These are phyloP conservation scores for Pythium brachiatum DNA, from an alignment of 352 stramenopile species.

Conservation along the genomic window DNA sequence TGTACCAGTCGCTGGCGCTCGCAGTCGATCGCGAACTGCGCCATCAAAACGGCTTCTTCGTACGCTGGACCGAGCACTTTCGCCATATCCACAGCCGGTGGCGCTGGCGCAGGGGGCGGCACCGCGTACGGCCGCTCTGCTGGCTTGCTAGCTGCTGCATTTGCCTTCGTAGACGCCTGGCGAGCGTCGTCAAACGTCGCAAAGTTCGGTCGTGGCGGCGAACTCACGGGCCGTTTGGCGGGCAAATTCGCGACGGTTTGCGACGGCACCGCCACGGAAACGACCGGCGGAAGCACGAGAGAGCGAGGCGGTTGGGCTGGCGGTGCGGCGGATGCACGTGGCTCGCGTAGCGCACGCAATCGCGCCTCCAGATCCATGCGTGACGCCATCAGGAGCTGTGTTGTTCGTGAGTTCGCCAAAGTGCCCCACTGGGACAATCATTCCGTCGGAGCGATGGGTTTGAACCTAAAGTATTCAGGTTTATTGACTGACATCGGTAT, in stretches of 20 bases:
- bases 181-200: slow-evolving; percentile 11
- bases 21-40: slow-evolving; percentile 66
- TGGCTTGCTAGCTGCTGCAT: not conserved
- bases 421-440: slow-evolving; percentile 11
- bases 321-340: not conserved
- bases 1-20: slow-evolving; percentile 59
- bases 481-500: not conserved
- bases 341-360: slow-evolving; percentile 47
- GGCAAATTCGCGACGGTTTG: not conserved
- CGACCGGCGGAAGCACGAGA: slow-evolving; percentile 1
- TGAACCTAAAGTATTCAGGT: slow-evolving; percentile 8
- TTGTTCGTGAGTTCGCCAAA: not conserved
- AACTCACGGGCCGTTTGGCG: slow-evolving; percentile 4
- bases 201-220: slow-evolving; percentile 21
- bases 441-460: slow-evolving; percentile 13
- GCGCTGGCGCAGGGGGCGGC: slow-evolving; percentile 4
- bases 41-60: slow-evolving; percentile 52
- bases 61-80: slow-evolving; percentile 59
- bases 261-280: slow-evolving; percentile 10
- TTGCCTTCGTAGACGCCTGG: not conserved
- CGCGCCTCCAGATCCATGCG: slow-evolving; percentile 61
- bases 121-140: not conserved
- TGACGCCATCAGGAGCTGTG: slow-evolving; percentile 18
- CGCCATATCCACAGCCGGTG: slow-evolving; percentile 28
- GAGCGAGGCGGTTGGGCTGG: slow-evolving; percentile 1